Evolutionary conservation across 345 rosid species (phyloP).

Genomic region (Balakata baccata): DNA sequence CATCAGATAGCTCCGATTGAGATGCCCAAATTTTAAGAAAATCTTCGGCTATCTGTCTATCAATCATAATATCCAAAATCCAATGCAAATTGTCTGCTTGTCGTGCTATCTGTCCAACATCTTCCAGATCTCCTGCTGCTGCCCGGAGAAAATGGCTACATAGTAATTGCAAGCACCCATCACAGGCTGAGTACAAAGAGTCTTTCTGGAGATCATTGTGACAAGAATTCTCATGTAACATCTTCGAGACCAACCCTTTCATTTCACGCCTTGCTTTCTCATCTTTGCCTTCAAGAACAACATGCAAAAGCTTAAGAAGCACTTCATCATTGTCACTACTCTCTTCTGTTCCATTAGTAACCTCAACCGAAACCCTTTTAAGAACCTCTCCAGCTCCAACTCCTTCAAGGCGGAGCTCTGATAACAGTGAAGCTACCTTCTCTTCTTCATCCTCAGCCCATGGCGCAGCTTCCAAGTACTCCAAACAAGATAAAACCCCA

Average conservation of each 20-base stretch:
- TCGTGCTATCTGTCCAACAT: conserved; percentile 72
- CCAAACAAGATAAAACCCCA: conserved; percentile 89
- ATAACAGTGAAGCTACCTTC: conserved; percentile 73
- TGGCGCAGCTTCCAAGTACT: conserved; percentile 97
- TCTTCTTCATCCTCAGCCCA: conserved; percentile 99
- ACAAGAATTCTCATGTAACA: conserved; percentile 95
- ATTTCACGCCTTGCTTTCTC: conserved; percentile 98
- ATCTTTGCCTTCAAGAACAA: conserved; percentile 94
- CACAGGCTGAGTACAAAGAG: conserved; percentile 79
- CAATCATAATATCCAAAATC: conserved; percentile 89
- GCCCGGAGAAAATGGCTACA: conserved; percentile 57
- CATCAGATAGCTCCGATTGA: conserved; percentile 64
- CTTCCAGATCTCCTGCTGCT: conserved; percentile 57
- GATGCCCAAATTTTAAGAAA: conserved; percentile 87
- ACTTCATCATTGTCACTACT: conserved; percentile 63
- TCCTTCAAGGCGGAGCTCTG: conserved; percentile 84
- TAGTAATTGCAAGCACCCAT: conserved; percentile 75
- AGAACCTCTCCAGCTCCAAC: conserved; percentile 92
- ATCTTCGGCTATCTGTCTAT: conserved; percentile 91
- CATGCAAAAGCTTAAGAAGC: conserved; percentile 76
- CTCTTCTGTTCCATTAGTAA: conserved; percentile 46
- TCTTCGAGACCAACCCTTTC: conserved; percentile 86
- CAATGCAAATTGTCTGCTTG: conserved; percentile 95
- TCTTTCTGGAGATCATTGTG: conserved; percentile 81
- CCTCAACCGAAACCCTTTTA: conserved; percentile 85